Evolutionary conservation across 768 basidiomycete genomes (phyloP), one percentile per base, ranked within the genome.

Genomic region (Psilocybe tampanensis): DNA sequence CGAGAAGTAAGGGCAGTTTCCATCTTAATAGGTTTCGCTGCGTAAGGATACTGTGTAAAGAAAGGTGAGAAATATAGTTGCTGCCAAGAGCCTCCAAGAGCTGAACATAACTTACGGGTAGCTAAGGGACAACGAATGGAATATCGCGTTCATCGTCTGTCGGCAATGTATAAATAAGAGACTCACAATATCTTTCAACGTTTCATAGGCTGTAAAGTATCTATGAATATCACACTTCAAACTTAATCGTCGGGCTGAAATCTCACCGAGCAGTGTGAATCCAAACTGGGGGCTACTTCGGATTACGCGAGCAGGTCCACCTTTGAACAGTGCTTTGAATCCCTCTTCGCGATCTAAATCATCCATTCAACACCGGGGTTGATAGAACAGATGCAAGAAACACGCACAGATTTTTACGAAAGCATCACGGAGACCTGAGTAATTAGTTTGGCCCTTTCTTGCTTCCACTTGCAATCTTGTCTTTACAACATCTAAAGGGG

Each of bases 391-490:
- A 50, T 44, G 18, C n/a, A 32, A 39, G 22, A 49, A 59, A 81
- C 88, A 69, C 29, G 29, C 69, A 89, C 92, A 90, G 58, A 99
- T 98, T 72, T 90, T 96, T 32, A 82, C 76, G 66, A 98, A 92
- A 18, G 94, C 95, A 72, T 99, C 95, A 15, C 77, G 70, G 36
- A 97, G 72, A 44, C 97, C 96, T 70, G 91, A 92, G 78, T 99
- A 99, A 57, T 87, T 77, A 5, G 94, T 91, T 69, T 98, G 86
- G 11, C 97, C 97, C 66, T 90, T 88, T 61, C 89, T 83, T 42
- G 94, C 90, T 70, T 98, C 97, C 11, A 93, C 89, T 70, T 98
- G 96, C 62, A 98, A 76, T 45, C 95, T 85, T 15, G 97, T 98
- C 83, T 99, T 98, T 68, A 98, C 92, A 59, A 98, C 97, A 73